phyloP scores from a whole-genome alignment of 768 basidiomycete species.

The Macrocybe gigantea region DNA sequence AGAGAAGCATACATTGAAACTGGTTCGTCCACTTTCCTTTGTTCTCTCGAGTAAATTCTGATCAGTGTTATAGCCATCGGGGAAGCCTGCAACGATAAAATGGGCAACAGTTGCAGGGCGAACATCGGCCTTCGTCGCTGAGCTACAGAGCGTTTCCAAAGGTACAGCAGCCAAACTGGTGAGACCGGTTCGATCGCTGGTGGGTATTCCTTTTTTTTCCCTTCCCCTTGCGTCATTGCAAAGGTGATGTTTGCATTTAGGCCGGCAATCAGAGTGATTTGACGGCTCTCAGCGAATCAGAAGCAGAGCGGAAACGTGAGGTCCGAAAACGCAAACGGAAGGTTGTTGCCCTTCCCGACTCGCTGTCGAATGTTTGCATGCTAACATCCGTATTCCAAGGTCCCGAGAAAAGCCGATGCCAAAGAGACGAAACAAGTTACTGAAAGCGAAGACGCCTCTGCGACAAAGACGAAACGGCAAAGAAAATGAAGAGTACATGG shows the following conservation, averaged over 20 bases:
- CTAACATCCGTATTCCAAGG: too few species aligned
- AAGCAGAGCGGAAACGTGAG: slow-evolving; percentile 7
- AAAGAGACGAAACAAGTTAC: too few species aligned
- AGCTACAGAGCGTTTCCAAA: slow-evolving; percentile 45
- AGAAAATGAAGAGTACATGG: slow-evolving; percentile 4
- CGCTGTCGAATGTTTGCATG: background rate
- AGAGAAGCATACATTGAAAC: slow-evolving; percentile 34
- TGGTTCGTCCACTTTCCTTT: slow-evolving; percentile 30
- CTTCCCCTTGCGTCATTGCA: background rate
- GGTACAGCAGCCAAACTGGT: background rate
- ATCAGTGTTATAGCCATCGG: slow-evolving; percentile 47
- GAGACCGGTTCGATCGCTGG: background rate
- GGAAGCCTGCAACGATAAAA: slow-evolving; percentile 63
- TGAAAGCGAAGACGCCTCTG: too few species aligned
- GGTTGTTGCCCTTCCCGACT: slow-evolving; percentile 1
- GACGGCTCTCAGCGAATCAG: slow-evolving; percentile 15
- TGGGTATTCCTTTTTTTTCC: background rate
- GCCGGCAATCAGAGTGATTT: slow-evolving; percentile 14
- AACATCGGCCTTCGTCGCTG: slow-evolving; percentile 65
- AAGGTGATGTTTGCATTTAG: background rate
- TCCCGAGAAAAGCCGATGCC: too few species aligned
- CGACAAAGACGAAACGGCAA: slow-evolving; percentile 3
- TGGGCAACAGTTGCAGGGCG: slow-evolving; percentile 75
- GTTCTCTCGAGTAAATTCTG: background rate
- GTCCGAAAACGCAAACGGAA: slow-evolving; percentile 5